These are phyloP conservation scores for Metschnikowia gruessii DNA, from an alignment of 805 yeast species.

Conservation along the genomic window DNA sequence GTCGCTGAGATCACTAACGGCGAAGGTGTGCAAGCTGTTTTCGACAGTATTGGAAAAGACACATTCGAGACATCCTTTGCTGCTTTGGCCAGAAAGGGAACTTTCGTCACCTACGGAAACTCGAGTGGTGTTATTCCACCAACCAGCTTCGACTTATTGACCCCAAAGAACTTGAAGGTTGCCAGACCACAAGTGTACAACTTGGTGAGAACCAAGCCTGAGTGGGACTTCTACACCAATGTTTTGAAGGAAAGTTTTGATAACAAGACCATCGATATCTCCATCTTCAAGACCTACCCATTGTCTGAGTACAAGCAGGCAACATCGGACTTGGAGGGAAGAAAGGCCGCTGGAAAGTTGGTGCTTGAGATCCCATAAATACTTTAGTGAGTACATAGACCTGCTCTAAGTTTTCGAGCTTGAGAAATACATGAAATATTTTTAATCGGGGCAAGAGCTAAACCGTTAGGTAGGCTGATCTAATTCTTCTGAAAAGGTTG, in stretches of 20 bases:
- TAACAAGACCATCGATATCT: slow-evolving; percentile 24
- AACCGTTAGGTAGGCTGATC: too few species aligned
- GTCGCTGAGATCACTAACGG: slow-evolving; percentile 62
- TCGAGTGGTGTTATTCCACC: slow-evolving; percentile 85
- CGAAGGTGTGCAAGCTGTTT: slow-evolving; percentile 64
- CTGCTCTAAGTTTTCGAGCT: too few species aligned
- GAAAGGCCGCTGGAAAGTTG: slow-evolving; percentile 75
- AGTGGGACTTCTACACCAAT: slow-evolving; percentile 48
- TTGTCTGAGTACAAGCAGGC: slow-evolving; percentile 63
- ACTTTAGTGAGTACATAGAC: too few species aligned
- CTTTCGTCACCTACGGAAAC: slow-evolving; percentile 76
- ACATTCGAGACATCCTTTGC: slow-evolving; percentile 64
- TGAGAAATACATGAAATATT: too few species aligned
- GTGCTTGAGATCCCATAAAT: slow-evolving; percentile 48
- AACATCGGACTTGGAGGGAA: slow-evolving; percentile 35
- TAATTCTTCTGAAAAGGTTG: too few species aligned
- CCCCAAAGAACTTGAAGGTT: slow-evolving; percentile 61
- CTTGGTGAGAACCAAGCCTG: slow-evolving; percentile 53
- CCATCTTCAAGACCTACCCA: slow-evolving; percentile 53
- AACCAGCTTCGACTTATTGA: slow-evolving; percentile 44
- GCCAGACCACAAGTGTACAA: slow-evolving; percentile 57
- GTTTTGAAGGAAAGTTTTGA: slow-evolving; percentile 39
- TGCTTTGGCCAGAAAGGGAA: slow-evolving; percentile 65
- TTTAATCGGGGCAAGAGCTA: too few species aligned
- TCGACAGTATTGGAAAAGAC: slow-evolving; percentile 76